Evolutionary conservation across 1,284 basidiomycete genomes (phyloP), one percentile per base, ranked within the genome.

Genomic region (Tilletia horrida): DNA sequence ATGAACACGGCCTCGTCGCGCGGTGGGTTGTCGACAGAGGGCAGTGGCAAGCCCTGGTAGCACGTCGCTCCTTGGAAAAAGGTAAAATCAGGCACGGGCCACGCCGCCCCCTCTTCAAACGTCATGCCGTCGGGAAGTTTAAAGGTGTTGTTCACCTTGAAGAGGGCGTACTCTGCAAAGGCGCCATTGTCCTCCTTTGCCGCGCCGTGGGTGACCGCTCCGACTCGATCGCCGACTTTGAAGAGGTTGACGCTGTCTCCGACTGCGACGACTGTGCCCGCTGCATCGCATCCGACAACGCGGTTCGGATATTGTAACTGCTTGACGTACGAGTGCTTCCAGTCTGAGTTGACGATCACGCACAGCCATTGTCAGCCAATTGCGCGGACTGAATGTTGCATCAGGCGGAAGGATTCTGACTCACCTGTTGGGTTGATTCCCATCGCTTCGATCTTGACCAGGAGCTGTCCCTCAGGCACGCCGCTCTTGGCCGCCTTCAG

Each of bases 351-450:
- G n/a, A n/a, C n/a, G n/a, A n/a, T n/a, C n/a, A n/a, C n/a, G n/a
- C n/a, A n/a, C n/a, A n/a, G n/a, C n/a, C n/a, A n/a, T n/a, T n/a
- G n/a, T n/a, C n/a, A n/a, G n/a, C n/a, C n/a, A n/a, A n/a, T n/a
- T n/a, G n/a, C n/a, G n/a, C n/a, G n/a, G n/a, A n/a, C n/a, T n/a
- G n/a, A n/a, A n/a, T n/a, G n/a, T n/a, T n/a, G n/a, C n/a, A n/a
- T n/a, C n/a, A n/a, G n/a, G n/a, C n/a, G n/a, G n/a, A n/a, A n/a
- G n/a, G n/a, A n/a, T n/a, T n/a, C n/a, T n/a, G n/a, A n/a, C 63
- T 52, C 21, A 65, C 63, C 63, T 16, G 63, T 65, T 29, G 63
- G 63, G 31, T 65, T 65, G 45, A 65, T 65, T 18, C 50, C 63
- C 25, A 65, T 59, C 4, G 63, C 63, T 14, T 25, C 31, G 21